Evolutionary conservation across 2,329 filamentous ascomycete species (phyloP), one percentile per base, ranked within the genome.

Genomic region (Cadophora gregata): DNA sequence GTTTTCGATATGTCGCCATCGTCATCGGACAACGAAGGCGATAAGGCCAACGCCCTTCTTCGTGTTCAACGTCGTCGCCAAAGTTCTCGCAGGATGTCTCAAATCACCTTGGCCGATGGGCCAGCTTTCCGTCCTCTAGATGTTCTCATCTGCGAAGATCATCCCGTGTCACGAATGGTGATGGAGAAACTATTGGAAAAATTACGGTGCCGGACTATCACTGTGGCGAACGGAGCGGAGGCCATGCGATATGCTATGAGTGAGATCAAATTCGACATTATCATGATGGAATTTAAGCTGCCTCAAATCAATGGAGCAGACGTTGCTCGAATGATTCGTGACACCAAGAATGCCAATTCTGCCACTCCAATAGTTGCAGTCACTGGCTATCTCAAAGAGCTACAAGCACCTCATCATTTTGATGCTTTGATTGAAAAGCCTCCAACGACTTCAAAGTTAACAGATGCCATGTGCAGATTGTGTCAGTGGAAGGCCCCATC

Each of bases 141-240:
- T 78, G 91, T 99, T 6, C 84, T 99, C 61, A 97, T 99, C 61
- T 98, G 96, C 77, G 96, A 99, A 80, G 96, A 99, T 75, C 96
- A 99, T 77, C 96, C 96, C 0, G 95, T 99, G 4, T 97, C 96
- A 6, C 88, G 95, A 25, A 89, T 99, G 82, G 95, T 99, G n/a
- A 98, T 99, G 95, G 96, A 99, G 77, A 96, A 97, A 74, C 82
- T 99, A 8, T 85, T 99, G 62, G 96, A 99, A 78, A 99, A 98
- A 80, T 83, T 98, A 42, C 91, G 93, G 42, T 99, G 96, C 75
- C 92, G 96, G 50, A 97, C 95, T 9, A 96, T 99, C 74, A 93
- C 93, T 2, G 95, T 96, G 4, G 86, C 90, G 3, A 97, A 94
- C 73, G 96, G 96, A 0, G 90, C 93, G 0, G 96, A 99, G 76